A percentile compares a stretch with the other conserved stretches of the same genome.
Conservation (phyloP, 495 filamentous ascomycete genomes). For the Podospora conica region DNA sequence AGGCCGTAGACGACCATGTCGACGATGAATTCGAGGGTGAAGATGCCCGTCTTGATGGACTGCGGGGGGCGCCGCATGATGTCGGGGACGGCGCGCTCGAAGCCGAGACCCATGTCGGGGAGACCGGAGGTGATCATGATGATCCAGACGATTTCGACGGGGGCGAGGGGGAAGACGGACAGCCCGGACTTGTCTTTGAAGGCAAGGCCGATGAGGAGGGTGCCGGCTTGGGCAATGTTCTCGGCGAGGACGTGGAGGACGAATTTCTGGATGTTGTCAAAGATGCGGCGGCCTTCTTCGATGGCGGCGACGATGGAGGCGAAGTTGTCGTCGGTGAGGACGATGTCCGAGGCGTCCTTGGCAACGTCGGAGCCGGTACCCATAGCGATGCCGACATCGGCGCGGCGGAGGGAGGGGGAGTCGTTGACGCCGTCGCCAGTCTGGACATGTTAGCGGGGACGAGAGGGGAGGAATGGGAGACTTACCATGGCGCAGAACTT, state of each 20-base stretch:
- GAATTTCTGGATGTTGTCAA: constrained; percentile 80
- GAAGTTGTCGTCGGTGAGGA: constrained; percentile 84
- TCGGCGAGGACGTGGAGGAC: constrained; percentile 66
- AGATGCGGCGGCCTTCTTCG: constrained; percentile 67
- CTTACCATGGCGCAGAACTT: constrained; percentile 50
- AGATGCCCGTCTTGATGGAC: constrained; percentile 57
- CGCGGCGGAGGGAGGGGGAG: constrained; percentile 65
- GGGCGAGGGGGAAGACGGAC: constrained; percentile 69
- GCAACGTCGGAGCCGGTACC: constrained; percentile 82
- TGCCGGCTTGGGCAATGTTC: constrained; percentile 69
- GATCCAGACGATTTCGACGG: constrained; percentile 72
- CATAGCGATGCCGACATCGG: constrained; percentile 85
- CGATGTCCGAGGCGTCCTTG: constrained; percentile 79
- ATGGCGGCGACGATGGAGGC: constrained; percentile 68
- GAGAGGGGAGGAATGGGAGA: not conserved
- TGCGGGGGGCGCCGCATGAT: constrained; percentile 68
- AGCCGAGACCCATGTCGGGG: constrained; percentile 68
- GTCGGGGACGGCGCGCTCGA: constrained; percentile 61
- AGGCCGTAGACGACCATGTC: constrained; percentile 71
- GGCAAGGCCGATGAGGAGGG: constrained; percentile 61
- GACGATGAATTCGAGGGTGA: constrained; percentile 58
- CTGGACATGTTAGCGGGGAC: constrained; percentile 6
- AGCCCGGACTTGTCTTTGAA: constrained; percentile 60
- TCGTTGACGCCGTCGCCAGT: constrained; percentile 82
- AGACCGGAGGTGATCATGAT: constrained; percentile 73